phyloP scores from a whole-genome alignment of 1,284 basidiomycete genomes.

The Cutaneotrichosporon mucoides region DNA sequence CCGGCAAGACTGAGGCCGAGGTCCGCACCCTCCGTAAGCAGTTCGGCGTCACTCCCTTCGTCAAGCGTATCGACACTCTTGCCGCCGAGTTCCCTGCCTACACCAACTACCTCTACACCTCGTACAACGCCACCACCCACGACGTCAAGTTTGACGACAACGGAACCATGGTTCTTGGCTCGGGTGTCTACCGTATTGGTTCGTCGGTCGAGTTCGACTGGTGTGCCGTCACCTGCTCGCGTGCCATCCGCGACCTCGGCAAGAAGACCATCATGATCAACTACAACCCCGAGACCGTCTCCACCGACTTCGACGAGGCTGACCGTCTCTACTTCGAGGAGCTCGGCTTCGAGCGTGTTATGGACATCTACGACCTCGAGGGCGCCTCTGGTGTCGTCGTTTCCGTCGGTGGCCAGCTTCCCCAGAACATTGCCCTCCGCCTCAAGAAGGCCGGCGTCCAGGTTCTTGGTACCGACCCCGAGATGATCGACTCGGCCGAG shows the following conservation, averaged over 20 bases:
- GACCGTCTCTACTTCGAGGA: constrained; percentile 99
- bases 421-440: constrained; percentile 96
- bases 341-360: constrained; percentile 93
- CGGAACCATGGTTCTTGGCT: constrained; percentile 98
- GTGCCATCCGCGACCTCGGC: constrained; percentile 85
- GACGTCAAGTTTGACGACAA: constrained; percentile 95
- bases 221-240: constrained; percentile 97
- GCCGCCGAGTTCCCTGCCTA: constrained; percentile 98
- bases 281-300: constrained; percentile 99
- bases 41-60: constrained; percentile 86
- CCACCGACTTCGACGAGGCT: constrained; percentile 98
- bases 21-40: constrained; percentile 84
- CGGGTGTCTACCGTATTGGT: constrained; percentile 97
- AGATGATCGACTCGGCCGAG: constrained; percentile 94
- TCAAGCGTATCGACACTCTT: constrained; percentile 98
- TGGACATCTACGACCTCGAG: constrained; percentile 99
- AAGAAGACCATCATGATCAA: constrained; percentile 99
- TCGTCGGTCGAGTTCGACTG: constrained; percentile 99
- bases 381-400: constrained; percentile 89
- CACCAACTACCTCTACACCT: constrained; percentile 99
- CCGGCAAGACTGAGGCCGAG: constrained; percentile 64
- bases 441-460: constrained; percentile 87
- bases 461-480: constrained; percentile 93
- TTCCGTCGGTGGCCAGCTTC: constrained; percentile 94
- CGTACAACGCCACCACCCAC: constrained; percentile 95